phyloP scores from a whole-genome alignment of 2,329 filamentous ascomycete genomes.

The Aspergillus versicolor region DNA sequence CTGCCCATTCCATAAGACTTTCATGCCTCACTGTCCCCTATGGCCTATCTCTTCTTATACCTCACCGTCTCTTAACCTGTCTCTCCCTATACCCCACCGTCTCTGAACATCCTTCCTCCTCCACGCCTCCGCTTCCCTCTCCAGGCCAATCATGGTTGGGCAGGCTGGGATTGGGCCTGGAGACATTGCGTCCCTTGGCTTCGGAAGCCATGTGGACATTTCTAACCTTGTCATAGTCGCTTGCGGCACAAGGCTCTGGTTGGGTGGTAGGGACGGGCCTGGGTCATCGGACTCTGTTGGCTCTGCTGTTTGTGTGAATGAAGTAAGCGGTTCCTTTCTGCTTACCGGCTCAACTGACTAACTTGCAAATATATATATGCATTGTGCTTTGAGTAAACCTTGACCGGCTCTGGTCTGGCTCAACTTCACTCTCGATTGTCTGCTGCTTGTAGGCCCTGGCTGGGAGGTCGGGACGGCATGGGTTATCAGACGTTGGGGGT shows the following conservation, averaged over 20 bases:
- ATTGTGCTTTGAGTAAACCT: not conserved
- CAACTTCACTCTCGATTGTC: too few species aligned
- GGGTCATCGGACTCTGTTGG: not conserved
- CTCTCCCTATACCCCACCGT: too few species aligned
- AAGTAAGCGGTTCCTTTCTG: not conserved
- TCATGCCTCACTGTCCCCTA: too few species aligned
- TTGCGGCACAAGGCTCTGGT: not conserved
- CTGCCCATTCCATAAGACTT: too few species aligned
- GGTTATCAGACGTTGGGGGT: conserved; percentile 2
- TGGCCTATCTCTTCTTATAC: too few species aligned
- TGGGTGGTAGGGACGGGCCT: conserved; percentile 13
- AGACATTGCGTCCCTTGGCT: too few species aligned
- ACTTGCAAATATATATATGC: not conserved
- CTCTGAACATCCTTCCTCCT: too few species aligned
- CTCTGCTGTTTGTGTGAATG: not conserved
- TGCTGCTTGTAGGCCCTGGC: conserved; percentile 2
- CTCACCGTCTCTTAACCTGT: too few species aligned
- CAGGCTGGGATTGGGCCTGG: not conserved
- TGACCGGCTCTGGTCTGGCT: too few species aligned
- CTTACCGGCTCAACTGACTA: not conserved
- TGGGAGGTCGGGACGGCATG: conserved; percentile 17
- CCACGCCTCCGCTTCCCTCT: too few species aligned
- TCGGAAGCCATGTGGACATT: not conserved
- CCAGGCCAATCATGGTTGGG: not conserved
- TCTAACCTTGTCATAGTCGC: not conserved